Conservation (phyloP, 371 early-diverging fungal genomes). For the Mortierella sp. region DNA sequence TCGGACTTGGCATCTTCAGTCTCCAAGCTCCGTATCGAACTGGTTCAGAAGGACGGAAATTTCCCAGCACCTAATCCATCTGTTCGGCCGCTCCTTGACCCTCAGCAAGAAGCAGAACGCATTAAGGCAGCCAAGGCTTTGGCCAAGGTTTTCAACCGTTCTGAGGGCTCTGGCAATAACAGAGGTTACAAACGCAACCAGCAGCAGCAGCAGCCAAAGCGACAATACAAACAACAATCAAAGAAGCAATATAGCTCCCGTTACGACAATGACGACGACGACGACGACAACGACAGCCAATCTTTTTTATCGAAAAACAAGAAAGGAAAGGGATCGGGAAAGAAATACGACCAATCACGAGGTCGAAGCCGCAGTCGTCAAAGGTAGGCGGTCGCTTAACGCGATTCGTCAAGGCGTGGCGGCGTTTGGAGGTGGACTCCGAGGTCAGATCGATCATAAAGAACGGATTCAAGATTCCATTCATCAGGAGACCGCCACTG, state of each 20-base stretch:
- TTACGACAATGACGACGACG: not conserved
- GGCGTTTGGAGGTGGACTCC: not conserved
- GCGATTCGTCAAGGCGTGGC: not conserved
- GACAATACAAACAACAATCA: not conserved
- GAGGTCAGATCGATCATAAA: not conserved
- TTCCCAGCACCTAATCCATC: not conserved
- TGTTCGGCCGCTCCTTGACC: not conserved
- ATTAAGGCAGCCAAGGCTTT: slow-evolving; percentile 5
- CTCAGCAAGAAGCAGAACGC: not conserved
- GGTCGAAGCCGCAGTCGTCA: not conserved
- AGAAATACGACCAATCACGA: not conserved
- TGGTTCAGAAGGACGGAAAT: not conserved
- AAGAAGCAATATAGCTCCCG: not conserved
- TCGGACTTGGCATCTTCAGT: not conserved
- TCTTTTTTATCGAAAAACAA: slow-evolving; percentile 3
- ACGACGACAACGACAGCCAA: not conserved
- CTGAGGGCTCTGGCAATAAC: not conserved
- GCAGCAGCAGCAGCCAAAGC: not conserved
- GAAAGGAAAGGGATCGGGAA: not conserved
- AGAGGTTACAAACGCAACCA: not conserved
- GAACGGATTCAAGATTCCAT: slow-evolving; percentile 27
- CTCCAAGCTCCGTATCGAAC: not conserved
- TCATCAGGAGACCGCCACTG: slow-evolving; percentile 9
- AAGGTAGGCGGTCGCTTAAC: slow-evolving; percentile 6
- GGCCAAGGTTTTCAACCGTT: not conserved